Conservation (phyloP, 2,329 filamentous ascomycete genomes). For the Byssoonygena ceratinophila region DNA sequence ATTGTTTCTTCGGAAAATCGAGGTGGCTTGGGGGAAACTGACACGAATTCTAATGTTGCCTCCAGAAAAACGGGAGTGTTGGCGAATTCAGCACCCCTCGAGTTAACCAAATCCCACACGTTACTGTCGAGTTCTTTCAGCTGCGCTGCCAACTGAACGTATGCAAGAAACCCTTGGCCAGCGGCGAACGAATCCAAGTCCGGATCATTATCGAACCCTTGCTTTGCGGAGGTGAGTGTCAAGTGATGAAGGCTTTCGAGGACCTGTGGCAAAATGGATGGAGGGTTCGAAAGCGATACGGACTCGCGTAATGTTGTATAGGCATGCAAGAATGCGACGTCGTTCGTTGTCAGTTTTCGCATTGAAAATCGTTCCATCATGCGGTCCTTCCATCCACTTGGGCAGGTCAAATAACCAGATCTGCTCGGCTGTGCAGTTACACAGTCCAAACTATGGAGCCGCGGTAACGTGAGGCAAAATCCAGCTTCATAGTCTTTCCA, state of each 20-base stretch:
- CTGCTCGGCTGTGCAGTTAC: slow-evolving; percentile 43
- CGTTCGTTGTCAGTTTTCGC: slow-evolving; percentile 39
- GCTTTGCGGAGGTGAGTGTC: slow-evolving; percentile 53
- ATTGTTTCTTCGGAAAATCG: slow-evolving; percentile 45
- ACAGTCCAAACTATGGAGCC: slow-evolving; percentile 41
- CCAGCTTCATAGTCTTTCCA: slow-evolving; percentile 61
- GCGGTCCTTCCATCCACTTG: slow-evolving; percentile 54
- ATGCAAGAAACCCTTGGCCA: slow-evolving; percentile 63
- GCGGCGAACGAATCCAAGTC: slow-evolving; percentile 62
- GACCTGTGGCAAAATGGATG: slow-evolving; percentile 56
- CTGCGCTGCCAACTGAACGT: slow-evolving; percentile 54
- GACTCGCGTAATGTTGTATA: slow-evolving; percentile 54
- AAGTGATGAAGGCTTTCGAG: slow-evolving; percentile 56
- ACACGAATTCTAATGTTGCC: slow-evolving; percentile 46
- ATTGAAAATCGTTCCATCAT: slow-evolving; percentile 59
- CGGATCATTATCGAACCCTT: slow-evolving; percentile 48
- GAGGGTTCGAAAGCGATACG: slow-evolving; percentile 47
- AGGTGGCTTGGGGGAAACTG: slow-evolving; percentile 21
- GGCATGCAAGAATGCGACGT: slow-evolving; percentile 57
- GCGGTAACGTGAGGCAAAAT: slow-evolving; percentile 57
- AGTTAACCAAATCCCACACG: slow-evolving; percentile 56
- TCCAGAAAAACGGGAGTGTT: slow-evolving; percentile 57
- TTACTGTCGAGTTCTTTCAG: slow-evolving; percentile 48
- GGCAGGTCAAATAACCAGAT: slow-evolving; percentile 33
- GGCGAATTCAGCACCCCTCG: slow-evolving; percentile 56